phyloP scores from a whole-genome alignment of 164 flowering plant species.

The Aristolochia californica region DNA sequence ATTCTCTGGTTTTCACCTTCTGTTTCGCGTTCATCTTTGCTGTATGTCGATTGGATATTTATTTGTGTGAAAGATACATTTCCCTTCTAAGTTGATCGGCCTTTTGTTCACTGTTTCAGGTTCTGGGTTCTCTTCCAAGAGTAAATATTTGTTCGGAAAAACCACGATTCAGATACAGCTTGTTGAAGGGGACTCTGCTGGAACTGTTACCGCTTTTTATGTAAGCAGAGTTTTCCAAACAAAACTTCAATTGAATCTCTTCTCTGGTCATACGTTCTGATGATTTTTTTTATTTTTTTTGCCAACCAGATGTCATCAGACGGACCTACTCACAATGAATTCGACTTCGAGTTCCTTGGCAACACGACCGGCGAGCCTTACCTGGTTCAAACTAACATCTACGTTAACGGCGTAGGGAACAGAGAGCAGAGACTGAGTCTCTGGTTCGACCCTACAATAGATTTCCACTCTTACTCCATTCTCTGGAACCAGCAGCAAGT shows the following conservation, averaged over 20 bases:
- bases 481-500: slow-evolving; percentile 80
- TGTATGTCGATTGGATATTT: no score
- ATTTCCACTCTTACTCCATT: slow-evolving; percentile 72
- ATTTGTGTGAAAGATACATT: no score
- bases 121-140: slow-evolving; percentile 79
- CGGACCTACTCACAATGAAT: slow-evolving; percentile 77
- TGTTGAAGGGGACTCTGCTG: slow-evolving; percentile 93
- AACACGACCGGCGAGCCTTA: slow-evolving; percentile 88
- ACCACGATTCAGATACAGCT: slow-evolving; percentile 77
- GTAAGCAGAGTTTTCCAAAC: slow-evolving; percentile 25
- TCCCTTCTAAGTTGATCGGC: no score
- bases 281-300: not conserved
- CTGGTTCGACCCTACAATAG: slow-evolving; percentile 91
- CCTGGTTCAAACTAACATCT: slow-evolving; percentile 76
- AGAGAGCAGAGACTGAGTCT: slow-evolving; percentile 74
- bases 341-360: slow-evolving; percentile 94
- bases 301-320: slow-evolving; percentile 84
- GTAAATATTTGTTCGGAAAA: slow-evolving; percentile 86
- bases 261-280: not conserved
- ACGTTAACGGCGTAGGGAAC: slow-evolving; percentile 89
- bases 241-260: not conserved
- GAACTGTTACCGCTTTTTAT: slow-evolving; percentile 96
- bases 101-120: slow-evolving; percentile 27
- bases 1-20: no score
- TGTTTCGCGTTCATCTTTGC: no score